phyloP scores from a whole-genome alignment of 257 asterid genomes.

The Solanum habrochaites region DNA sequence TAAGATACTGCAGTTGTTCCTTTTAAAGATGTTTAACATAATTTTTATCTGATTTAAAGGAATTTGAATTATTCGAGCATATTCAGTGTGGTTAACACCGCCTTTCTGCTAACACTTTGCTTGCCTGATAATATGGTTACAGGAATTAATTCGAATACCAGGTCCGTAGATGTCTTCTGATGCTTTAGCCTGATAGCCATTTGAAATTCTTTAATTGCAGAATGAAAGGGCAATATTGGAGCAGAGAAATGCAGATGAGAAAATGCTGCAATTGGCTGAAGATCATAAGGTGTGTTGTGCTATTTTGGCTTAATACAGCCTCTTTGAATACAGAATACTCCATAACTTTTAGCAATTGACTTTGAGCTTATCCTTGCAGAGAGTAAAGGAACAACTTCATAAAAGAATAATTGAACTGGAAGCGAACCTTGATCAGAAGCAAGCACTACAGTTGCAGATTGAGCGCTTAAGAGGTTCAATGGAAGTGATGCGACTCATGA shows the following conservation, averaged over 20 bases:
- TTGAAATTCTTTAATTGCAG: slow-evolving; percentile 24
- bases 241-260: slow-evolving; percentile 49
- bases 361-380: slow-evolving; percentile 26
- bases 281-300: slow-evolving; percentile 49
- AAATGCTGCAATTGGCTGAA: slow-evolving; percentile 50
- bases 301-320: background rate
- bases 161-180: background rate
- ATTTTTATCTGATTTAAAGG: background rate
- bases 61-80: background rate
- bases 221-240: slow-evolving; percentile 59
- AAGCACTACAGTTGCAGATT: slow-evolving; percentile 54
- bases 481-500: slow-evolving; percentile 48
- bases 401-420: slow-evolving; percentile 47
- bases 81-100: background rate
- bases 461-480: slow-evolving; percentile 40
- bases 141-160: background rate
- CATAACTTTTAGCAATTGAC: background rate
- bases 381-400: slow-evolving; percentile 44
- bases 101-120: background rate
- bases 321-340: background rate
- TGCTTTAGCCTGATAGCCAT: background rate
- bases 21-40: background rate
- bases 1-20: background rate
- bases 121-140: background rate
- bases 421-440: slow-evolving; percentile 58